These are phyloP conservation scores for Leccinum boreale DNA, from an alignment of 768 basidiomycete genomes.

Conservation along the genomic window DNA sequence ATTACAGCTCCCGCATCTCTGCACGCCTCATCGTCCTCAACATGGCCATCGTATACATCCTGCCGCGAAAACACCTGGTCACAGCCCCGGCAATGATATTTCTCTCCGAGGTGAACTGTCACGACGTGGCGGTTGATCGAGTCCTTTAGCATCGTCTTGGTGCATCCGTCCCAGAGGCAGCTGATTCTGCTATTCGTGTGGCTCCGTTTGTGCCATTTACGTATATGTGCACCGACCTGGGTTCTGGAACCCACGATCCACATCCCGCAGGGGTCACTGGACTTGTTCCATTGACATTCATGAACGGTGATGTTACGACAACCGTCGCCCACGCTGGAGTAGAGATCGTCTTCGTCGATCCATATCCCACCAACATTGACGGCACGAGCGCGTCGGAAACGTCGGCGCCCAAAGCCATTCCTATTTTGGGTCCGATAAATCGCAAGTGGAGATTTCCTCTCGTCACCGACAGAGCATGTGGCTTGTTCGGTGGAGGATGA, in stretches of 20 bases:
- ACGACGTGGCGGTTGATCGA: conserved; percentile 1
- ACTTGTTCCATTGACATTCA: conserved; percentile 2
- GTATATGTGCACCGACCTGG: not conserved
- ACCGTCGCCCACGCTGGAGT: not conserved
- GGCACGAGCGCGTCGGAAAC: not conserved
- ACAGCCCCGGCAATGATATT: not conserved
- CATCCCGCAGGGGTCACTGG: conserved; percentile 1
- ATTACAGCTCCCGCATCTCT: not conserved
- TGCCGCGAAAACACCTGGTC: not conserved
- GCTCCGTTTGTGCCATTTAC: not conserved
- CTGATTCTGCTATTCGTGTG: not conserved
- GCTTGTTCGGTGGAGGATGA: not conserved
- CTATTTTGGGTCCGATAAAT: not conserved
- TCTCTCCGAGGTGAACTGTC: not conserved
- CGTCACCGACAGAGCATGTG: not conserved
- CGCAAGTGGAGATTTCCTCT: not conserved
- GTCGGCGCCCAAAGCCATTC: not conserved
- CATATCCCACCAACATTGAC: not conserved
- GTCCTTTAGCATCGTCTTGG: not conserved
- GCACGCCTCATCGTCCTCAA: not conserved
- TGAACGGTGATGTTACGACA: not conserved
- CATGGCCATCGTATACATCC: conserved; percentile 3
- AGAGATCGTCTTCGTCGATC: conserved; percentile 5
- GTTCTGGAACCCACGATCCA: conserved; percentile 1
- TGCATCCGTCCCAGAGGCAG: not conserved